Percentiles rank a stretch among this genome's conserved stretches.
phyloP scores from a whole-genome alignment of 495 filamentous ascomycete genomes.

The Aspergillus baeticus region DNA sequence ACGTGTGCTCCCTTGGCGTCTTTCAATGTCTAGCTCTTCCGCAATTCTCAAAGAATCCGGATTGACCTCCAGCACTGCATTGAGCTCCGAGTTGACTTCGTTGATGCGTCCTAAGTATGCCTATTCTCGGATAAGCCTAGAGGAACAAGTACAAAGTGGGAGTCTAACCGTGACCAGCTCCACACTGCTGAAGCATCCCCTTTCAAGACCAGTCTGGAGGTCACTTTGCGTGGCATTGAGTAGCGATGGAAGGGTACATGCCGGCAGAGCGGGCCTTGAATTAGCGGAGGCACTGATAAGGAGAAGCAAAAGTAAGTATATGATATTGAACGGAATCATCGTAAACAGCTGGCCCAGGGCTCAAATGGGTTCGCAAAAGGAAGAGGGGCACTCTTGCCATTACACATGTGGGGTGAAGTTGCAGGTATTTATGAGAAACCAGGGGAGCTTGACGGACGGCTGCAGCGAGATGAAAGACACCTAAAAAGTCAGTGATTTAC shows the following conservation, averaged over 20 bases:
- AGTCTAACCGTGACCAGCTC: constrained; percentile 51
- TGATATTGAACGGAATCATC: neutral
- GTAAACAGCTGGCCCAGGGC: neutral
- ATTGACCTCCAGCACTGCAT: constrained; percentile 56
- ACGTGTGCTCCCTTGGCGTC: constrained; percentile 40
- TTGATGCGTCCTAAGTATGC: constrained; percentile 52
- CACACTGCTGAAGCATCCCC: constrained; percentile 53
- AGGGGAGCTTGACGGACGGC: neutral
- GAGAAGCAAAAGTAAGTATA: neutral
- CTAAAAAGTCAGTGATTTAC: too few species aligned
- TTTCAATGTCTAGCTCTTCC: constrained; percentile 47
- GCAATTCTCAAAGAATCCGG: constrained; percentile 56
- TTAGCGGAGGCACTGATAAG: neutral
- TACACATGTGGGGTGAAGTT: neutral
- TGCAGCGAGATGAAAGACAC: too few species aligned
- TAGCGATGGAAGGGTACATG: constrained; percentile 20
- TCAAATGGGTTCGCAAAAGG: neutral
- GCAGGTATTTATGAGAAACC: neutral
- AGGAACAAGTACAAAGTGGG: neutral
- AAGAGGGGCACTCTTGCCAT: neutral
- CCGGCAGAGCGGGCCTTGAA: neutral
- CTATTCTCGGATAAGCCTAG: constrained; percentile 15
- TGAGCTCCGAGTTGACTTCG: constrained; percentile 51
- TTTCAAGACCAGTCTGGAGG: constrained; percentile 47
- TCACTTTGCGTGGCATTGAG: constrained; percentile 54